phyloP scores from a whole-genome alignment of 2,329 filamentous ascomycete genomes.

The Aspergillus sp. region DNA sequence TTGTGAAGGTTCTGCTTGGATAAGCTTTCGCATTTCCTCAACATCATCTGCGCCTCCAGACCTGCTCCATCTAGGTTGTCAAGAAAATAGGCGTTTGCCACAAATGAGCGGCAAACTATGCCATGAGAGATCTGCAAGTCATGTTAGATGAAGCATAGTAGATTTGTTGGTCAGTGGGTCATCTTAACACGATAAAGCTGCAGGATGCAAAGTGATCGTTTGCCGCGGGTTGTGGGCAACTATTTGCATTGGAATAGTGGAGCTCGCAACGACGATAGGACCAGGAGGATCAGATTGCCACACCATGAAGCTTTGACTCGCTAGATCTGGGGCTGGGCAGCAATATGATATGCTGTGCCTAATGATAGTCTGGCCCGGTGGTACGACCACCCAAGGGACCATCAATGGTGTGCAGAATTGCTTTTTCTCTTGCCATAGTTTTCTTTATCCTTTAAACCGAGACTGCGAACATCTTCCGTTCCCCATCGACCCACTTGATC shows the following conservation, averaged over 20 bases:
- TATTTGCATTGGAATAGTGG: not conserved
- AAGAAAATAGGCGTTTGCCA: slow-evolving; percentile 3
- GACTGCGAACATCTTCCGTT: not conserved
- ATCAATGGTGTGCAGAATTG: not conserved
- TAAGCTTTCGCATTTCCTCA: not conserved
- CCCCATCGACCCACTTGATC: not conserved
- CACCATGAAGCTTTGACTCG: not conserved
- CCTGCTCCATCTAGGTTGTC: not conserved
- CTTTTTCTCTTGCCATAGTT: not conserved
- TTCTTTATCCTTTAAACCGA: not conserved
- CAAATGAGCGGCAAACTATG: not conserved
- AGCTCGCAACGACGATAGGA: not conserved
- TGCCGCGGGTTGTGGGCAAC: not conserved
- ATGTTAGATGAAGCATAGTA: not conserved
- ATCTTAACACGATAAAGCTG: slow-evolving; percentile 5
- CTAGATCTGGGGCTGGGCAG: not conserved
- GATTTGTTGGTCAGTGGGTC: not conserved
- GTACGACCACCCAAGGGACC: not conserved
- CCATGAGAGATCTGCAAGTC: not conserved
- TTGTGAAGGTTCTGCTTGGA: not conserved
- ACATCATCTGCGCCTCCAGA: not conserved
- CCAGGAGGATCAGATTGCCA: not conserved
- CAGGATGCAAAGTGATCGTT: slow-evolving; percentile 12
- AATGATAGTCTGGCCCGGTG: not conserved
- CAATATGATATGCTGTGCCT: too few relatives aligned